phyloP scores from a whole-genome alignment of 192 early-diverging fungal genomes.

The Podila minutissima region DNA sequence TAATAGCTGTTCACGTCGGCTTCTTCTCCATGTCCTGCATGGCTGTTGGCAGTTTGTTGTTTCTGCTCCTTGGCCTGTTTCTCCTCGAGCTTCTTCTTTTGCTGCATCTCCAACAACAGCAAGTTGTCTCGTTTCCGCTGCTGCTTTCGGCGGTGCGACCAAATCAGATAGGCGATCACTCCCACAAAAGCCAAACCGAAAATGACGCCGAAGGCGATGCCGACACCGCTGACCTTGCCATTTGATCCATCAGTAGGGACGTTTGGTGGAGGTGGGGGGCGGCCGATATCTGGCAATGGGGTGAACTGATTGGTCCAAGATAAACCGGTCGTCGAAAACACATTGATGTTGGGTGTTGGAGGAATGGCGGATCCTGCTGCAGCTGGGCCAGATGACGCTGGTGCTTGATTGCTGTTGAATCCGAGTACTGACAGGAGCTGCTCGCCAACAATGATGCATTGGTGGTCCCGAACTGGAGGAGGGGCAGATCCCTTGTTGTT shows the following conservation, averaged over 20 bases:
- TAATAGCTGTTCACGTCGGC: neutral
- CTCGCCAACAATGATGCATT: slow-evolving; percentile 37
- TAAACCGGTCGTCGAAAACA: slow-evolving; percentile 19
- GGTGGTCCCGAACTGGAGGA: slow-evolving; percentile 36
- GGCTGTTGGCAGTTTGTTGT: neutral
- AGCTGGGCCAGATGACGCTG: slow-evolving; percentile 7
- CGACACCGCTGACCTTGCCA: slow-evolving; percentile 22
- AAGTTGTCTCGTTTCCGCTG: slow-evolving; percentile 16
- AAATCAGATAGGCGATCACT: slow-evolving; percentile 24
- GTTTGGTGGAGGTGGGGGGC: slow-evolving; percentile 18
- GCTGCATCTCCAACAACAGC: slow-evolving; percentile 21
- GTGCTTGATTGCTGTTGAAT: slow-evolving; percentile 35
- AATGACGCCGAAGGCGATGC: slow-evolving; percentile 27
- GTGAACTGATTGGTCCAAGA: slow-evolving; percentile 25
- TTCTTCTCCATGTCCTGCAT: neutral
- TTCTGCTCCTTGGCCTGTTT: slow-evolving; percentile 15
- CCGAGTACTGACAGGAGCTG: slow-evolving; percentile 35
- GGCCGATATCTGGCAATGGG: slow-evolving; percentile 16
- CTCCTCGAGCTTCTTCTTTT: slow-evolving; percentile 17
- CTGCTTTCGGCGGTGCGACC: slow-evolving; percentile 17
- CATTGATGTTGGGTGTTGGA: slow-evolving; percentile 25
- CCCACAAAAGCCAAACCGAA: slow-evolving; percentile 24
- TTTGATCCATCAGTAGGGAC: slow-evolving; percentile 18
- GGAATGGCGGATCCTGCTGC: neutral
- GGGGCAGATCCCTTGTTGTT: neutral